phyloP scores from a whole-genome alignment of 1,284 basidiomycete genomes.

The Trichosporon sp. region DNA sequence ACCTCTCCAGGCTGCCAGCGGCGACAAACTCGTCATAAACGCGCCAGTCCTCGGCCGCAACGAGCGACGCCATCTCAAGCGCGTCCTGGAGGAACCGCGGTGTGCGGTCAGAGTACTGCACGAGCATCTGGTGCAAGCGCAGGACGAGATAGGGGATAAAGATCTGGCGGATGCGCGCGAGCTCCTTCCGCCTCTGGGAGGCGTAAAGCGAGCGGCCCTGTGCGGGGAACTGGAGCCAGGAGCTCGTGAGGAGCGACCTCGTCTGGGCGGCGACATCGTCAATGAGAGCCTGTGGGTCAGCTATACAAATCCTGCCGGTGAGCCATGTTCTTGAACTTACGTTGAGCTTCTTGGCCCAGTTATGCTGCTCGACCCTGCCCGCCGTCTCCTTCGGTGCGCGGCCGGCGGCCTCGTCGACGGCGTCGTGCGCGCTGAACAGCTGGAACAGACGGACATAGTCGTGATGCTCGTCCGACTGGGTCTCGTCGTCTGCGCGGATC shows the following conservation, averaged over 20 bases:
- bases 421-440: slow-evolving; percentile 45
- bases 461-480: slow-evolving; percentile 43
- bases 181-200: slow-evolving; percentile 67
- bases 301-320: neutral
- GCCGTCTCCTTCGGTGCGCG: slow-evolving; percentile 42
- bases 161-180: slow-evolving; percentile 78
- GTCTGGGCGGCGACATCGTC: slow-evolving; percentile 35
- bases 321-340: neutral
- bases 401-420: slow-evolving; percentile 45
- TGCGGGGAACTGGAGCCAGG: slow-evolving; percentile 59
- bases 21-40: slow-evolving; percentile 84
- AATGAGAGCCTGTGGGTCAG: neutral
- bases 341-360: slow-evolving; percentile 35
- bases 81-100: slow-evolving; percentile 79
- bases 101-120: slow-evolving; percentile 67
- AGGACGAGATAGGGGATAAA: slow-evolving; percentile 90
- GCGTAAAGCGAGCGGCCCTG: slow-evolving; percentile 42
- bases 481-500: slow-evolving; percentile 24
- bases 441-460: slow-evolving; percentile 41
- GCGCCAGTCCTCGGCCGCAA: slow-evolving; percentile 84
- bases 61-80: slow-evolving; percentile 74
- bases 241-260: slow-evolving; percentile 56
- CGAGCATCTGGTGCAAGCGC: slow-evolving; percentile 75
- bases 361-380: slow-evolving; percentile 44
- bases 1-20: slow-evolving; percentile 65